A percentile compares a stretch with the other conserved stretches of the same genome.
phyloP scores from a whole-genome alignment of 345 rosid genomes.

The Durio zibethinus region DNA sequence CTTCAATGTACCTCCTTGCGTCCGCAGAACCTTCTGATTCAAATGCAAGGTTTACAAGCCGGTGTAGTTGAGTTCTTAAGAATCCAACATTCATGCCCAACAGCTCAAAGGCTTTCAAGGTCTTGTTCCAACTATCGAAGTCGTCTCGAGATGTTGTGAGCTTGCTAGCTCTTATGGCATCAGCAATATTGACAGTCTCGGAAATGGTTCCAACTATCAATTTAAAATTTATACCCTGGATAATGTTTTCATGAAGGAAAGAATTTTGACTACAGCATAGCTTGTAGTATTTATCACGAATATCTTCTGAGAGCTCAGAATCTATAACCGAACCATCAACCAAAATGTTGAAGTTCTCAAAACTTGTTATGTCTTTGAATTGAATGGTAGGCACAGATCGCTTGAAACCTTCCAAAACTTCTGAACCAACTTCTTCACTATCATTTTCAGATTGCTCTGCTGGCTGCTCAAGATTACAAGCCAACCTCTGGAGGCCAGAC shows the following conservation, averaged over 20 bases:
- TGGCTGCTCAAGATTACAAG: slow-evolving; percentile 21
- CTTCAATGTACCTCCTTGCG: slow-evolving; percentile 52
- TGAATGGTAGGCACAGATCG: slow-evolving; percentile 35
- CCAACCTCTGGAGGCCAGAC: slow-evolving; percentile 25
- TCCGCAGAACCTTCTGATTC: slow-evolving; percentile 49
- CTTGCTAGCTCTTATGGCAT: slow-evolving; percentile 49
- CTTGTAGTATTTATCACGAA: slow-evolving; percentile 48
- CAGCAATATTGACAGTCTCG: slow-evolving; percentile 61
- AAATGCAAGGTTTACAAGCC: slow-evolving; percentile 43
- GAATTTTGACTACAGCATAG: slow-evolving; percentile 58
- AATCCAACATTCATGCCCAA: slow-evolving; percentile 70
- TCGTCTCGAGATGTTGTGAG: slow-evolving; percentile 47
- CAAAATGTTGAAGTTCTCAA: slow-evolving; percentile 45
- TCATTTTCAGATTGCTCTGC: slow-evolving; percentile 58
- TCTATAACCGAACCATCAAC: slow-evolving; percentile 47
- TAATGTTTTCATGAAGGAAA: slow-evolving; percentile 55
- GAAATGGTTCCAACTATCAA: slow-evolving; percentile 48
- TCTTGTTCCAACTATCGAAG: slow-evolving; percentile 51
- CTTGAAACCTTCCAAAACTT: slow-evolving; percentile 59
- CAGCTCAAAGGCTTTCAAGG: slow-evolving; percentile 54
- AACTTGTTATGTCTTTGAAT: slow-evolving; percentile 38
- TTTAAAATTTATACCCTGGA: slow-evolving; percentile 49
- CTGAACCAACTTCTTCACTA: slow-evolving; percentile 63
- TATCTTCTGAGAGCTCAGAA: slow-evolving; percentile 49
- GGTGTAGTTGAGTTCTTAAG: slow-evolving; percentile 41